A percentile compares a stretch with the other conserved stretches of the same genome.
Conservation (phyloP, 2,329 filamentous ascomycete species). For the Beauveria brongniartii region DNA sequence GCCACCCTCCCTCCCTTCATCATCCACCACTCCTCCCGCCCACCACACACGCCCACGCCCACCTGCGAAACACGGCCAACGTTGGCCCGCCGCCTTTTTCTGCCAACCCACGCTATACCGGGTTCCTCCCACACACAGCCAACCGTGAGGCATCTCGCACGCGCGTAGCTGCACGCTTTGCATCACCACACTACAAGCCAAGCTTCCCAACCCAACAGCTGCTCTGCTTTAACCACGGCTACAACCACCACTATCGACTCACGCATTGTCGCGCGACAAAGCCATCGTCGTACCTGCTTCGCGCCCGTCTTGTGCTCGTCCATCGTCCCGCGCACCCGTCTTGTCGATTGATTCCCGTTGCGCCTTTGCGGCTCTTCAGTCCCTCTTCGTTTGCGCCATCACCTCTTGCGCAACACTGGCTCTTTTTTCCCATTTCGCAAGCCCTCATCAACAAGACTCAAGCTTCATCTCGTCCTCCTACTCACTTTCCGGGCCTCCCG, state of each 20-base stretch:
- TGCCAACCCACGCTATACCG: background rate
- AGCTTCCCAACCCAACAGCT: background rate
- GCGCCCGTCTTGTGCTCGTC: background rate
- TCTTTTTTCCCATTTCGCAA: background rate
- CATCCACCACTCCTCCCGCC: constrained; percentile 14
- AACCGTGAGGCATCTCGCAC: constrained; percentile 10
- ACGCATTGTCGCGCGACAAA: background rate
- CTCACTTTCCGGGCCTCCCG: background rate
- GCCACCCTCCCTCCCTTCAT: constrained; percentile 14
- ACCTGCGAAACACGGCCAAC: background rate
- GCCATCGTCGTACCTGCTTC: background rate
- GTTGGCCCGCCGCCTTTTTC: constrained; percentile 1
- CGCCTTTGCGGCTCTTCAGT: background rate
- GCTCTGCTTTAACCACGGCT: background rate
- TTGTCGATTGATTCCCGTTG: background rate
- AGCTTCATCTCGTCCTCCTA: background rate
- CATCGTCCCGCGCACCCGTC: background rate
- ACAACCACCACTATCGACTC: background rate
- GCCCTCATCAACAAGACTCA: background rate
- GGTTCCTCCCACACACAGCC: background rate
- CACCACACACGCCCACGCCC: constrained; percentile 11
- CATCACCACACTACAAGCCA: constrained; percentile 5
- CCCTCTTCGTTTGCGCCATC: background rate
- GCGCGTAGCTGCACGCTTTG: constrained; percentile 10
- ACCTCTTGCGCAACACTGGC: background rate